These are phyloP conservation scores for Carnegiea gigantea DNA, from an alignment of 179 eudicot species.

Conservation along the genomic window DNA sequence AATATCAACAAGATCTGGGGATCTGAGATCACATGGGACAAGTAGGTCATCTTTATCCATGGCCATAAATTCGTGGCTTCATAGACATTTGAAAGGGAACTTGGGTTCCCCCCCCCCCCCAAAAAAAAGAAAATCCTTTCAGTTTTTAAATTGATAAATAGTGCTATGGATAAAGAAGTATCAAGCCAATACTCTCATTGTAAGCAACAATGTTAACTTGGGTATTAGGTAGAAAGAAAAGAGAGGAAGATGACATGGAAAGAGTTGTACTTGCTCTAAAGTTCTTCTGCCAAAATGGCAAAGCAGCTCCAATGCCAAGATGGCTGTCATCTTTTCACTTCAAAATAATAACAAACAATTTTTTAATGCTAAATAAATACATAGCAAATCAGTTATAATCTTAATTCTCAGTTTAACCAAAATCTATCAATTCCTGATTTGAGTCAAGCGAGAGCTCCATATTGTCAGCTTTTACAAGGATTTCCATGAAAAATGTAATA, in stretches of 20 bases:
- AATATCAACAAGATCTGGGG: no score
- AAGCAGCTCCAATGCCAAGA: not conserved
- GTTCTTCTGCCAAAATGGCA: not conserved
- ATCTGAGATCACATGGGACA: no score
- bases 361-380: not conserved
- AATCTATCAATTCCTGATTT: not conserved
- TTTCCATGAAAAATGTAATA: not conserved
- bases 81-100: no score
- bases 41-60: no score
- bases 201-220: not conserved
- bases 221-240: conserved; percentile 1
- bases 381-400: not conserved
- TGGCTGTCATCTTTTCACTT: not conserved
- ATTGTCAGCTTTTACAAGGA: not conserved
- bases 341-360: no score
- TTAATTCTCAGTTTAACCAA: not conserved
- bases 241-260: not conserved
- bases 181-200: no score
- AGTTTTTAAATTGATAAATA: no score
- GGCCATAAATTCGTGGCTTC: no score
- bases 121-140: no score
- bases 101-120: no score
- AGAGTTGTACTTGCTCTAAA: not conserved
- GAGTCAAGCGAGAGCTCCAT: not conserved
- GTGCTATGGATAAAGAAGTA: no score